Percentiles rank a stretch among this genome's conserved stretches.
These are phyloP conservation scores for Dactylella cylindrospora DNA, from an alignment of 2,329 filamentous ascomycete species.

Conservation along the genomic window DNA sequence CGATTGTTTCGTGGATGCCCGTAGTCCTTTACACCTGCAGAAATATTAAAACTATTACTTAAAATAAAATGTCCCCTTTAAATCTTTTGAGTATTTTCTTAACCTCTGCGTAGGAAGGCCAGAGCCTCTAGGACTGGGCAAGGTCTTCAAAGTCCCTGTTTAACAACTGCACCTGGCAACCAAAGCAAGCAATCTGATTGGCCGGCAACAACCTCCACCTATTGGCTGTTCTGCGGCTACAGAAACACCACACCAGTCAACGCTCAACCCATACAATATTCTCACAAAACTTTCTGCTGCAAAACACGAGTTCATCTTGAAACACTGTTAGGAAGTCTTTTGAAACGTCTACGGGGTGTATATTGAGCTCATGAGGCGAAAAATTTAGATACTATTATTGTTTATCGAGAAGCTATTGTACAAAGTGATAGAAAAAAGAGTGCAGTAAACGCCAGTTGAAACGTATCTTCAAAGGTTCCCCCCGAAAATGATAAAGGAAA, in stretches of 20 bases:
- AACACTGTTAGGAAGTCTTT: background rate
- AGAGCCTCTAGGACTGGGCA: too few species aligned
- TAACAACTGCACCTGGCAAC: too few species aligned
- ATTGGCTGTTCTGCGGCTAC: slow-evolving; percentile 15
- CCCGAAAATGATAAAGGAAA: background rate
- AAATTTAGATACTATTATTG: background rate
- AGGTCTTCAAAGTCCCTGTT: too few species aligned
- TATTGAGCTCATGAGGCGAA: background rate
- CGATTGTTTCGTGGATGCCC: too few species aligned
- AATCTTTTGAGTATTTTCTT: too few species aligned
- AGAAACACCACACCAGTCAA: slow-evolving; percentile 17
- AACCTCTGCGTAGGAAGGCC: too few species aligned
- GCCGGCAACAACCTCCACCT: slow-evolving; percentile 14
- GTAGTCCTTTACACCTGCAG: too few species aligned
- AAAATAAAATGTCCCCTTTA: too few species aligned
- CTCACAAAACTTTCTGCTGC: too few species aligned
- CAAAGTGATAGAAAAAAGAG: background rate
- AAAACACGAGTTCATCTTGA: background rate
- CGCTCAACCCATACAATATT: too few species aligned
- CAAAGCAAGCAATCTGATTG: slow-evolving; percentile 14
- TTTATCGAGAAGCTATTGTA: background rate
- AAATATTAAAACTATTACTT: too few species aligned
- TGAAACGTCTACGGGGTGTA: too few species aligned
- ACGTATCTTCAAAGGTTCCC: background rate
- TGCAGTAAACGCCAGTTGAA: background rate